Evolutionary conservation across 2,329 filamentous ascomycete genomes (phyloP).

Genomic region (Alternaria tenuissima): DNA sequence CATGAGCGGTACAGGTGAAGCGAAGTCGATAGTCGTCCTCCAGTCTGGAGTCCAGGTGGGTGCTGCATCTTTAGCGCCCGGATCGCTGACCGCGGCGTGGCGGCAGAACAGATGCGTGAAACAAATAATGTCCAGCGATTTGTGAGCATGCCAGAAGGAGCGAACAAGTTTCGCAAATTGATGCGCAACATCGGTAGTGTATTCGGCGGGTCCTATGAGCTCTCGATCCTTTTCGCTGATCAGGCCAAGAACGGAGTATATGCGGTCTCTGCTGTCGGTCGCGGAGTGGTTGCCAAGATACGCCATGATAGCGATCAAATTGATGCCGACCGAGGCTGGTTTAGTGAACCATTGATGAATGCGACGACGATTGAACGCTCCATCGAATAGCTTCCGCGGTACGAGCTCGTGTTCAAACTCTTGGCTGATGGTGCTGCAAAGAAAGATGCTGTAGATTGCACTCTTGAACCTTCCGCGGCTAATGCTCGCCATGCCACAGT

Average conservation of each 20-base stretch:
- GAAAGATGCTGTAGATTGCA: slow-evolving; percentile 42
- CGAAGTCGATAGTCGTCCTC: slow-evolving; percentile 35
- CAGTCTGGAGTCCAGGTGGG: slow-evolving; percentile 44
- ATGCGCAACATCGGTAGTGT: slow-evolving; percentile 19
- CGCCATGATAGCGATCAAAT: slow-evolving; percentile 38
- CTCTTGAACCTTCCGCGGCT: slow-evolving; percentile 37
- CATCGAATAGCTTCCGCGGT: slow-evolving; percentile 35
- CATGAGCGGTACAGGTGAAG: slow-evolving; percentile 45
- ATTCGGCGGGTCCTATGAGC: slow-evolving; percentile 37
- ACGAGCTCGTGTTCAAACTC: slow-evolving; percentile 37
- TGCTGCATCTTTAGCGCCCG: slow-evolving; percentile 17
- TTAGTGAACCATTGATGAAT: slow-evolving; percentile 39
- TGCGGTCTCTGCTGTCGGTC: slow-evolving; percentile 38
- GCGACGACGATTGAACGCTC: slow-evolving; percentile 40
- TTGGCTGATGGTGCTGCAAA: slow-evolving; percentile 30
- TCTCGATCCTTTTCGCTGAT: slow-evolving; percentile 32
- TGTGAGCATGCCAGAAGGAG: slow-evolving; percentile 36
- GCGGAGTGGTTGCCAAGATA: slow-evolving; percentile 42
- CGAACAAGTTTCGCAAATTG: slow-evolving; percentile 39
- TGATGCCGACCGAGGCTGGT: slow-evolving; percentile 25
- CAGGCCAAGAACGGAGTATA: slow-evolving; percentile 43
- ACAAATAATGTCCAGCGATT: slow-evolving; percentile 41
- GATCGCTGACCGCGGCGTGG: slow-evolving; percentile 25
- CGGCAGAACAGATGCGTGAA: slow-evolving; percentile 42
- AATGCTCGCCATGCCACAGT: slow-evolving; percentile 34